Evolutionary conservation across 192 early-diverging fungal genomes (phyloP).

Genomic region (Gaertneriomyces semiglobifer): DNA sequence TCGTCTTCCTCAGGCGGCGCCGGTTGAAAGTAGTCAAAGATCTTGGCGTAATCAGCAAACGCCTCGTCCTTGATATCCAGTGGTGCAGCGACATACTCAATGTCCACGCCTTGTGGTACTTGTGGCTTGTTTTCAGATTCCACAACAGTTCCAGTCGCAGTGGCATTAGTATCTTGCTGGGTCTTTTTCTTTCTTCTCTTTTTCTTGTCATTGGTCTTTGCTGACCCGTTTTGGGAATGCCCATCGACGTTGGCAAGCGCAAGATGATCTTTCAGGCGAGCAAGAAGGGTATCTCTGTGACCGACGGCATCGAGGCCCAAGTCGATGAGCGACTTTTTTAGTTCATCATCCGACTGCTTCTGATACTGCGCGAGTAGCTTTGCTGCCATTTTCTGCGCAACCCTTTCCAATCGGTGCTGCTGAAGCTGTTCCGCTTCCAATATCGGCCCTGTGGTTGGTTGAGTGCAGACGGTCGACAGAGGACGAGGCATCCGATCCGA

Average conservation of each 20-base stretch:
- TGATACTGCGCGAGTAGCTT: constrained; percentile 2
- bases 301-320: constrained; percentile 36
- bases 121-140: constrained; percentile 11
- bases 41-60: constrained; percentile 37
- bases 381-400: background rate
- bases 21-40: constrained; percentile 45
- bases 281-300: constrained; percentile 19
- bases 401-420: background rate
- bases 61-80: constrained; percentile 19
- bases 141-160: background rate
- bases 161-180: constrained; percentile 35
- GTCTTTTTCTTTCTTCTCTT: constrained; percentile 30
- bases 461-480: background rate
- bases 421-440: background rate
- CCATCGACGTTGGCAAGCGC: constrained; percentile 7
- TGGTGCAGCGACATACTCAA: constrained; percentile 50
- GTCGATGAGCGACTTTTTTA: constrained; percentile 12
- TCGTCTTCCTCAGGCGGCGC: constrained; percentile 11
- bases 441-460: background rate
- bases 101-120: constrained; percentile 25
- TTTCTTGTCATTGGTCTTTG: constrained; percentile 17
- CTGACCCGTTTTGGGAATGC: constrained; percentile 14
- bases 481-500: background rate
- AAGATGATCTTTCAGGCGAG: constrained; percentile 24
- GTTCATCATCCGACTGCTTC: constrained; percentile 13